phyloP scores from a whole-genome alignment of 2,329 filamentous ascomycete genomes.

The Colletotrichum tanaceti region DNA sequence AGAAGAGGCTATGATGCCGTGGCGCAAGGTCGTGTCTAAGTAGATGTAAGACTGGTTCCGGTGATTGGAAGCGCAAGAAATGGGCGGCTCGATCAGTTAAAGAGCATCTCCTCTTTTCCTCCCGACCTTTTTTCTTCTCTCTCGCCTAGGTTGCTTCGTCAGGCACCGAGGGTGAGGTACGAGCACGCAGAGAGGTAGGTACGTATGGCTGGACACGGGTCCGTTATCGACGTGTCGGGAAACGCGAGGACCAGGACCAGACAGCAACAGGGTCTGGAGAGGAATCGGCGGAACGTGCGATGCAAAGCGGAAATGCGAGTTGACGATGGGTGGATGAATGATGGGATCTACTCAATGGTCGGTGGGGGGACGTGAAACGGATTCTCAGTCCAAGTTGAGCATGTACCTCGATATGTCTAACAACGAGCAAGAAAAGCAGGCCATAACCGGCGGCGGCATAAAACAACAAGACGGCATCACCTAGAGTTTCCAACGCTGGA shows the following conservation, averaged over 20 bases:
- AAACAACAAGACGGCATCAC: neutral
- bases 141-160: neutral
- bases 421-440: neutral
- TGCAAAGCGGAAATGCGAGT: constrained; percentile 35
- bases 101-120: neutral
- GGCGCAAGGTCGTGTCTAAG: constrained; percentile 1
- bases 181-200: neutral
- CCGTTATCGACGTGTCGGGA: constrained; percentile 31
- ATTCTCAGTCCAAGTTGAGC: constrained; percentile 13
- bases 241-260: constrained; percentile 16
- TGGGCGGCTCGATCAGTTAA: constrained; percentile 18
- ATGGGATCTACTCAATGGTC: constrained; percentile 1
- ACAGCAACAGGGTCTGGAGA: constrained; percentile 11
- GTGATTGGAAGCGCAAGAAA: neutral
- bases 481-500: neutral
- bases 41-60: neutral
- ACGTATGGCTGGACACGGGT: constrained; percentile 11
- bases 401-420: neutral
- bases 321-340: constrained; percentile 9
- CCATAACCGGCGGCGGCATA: neutral
- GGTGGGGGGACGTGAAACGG: constrained; percentile 22
- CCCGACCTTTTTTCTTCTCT: neutral
- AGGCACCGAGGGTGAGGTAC: constrained; percentile 25
- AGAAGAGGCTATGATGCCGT: neutral
- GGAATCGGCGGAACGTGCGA: constrained; percentile 12